phyloP scores from a whole-genome alignment of 73 alveolate species.

The Paramecium biaurelia region DNA sequence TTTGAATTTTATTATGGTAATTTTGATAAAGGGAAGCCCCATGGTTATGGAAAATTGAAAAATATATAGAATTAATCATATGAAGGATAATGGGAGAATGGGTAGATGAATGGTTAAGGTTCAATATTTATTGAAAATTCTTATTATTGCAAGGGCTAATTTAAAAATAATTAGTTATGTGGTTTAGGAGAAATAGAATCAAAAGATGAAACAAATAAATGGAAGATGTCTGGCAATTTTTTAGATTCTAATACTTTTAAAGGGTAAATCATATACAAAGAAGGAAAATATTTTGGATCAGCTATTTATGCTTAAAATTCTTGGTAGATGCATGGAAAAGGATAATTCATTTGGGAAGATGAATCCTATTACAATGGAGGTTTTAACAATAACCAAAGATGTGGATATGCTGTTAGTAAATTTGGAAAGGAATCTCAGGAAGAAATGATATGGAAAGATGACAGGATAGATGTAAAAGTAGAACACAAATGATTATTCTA shows the following conservation, averaged over 20 bases:
- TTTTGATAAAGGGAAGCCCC: neutral
- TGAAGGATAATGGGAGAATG: neutral
- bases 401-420: neutral
- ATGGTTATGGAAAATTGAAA: neutral
- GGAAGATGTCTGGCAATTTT: neutral
- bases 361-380: neutral
- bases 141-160: neutral
- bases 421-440: neutral
- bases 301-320: neutral
- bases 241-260: neutral
- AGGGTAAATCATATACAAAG: neutral
- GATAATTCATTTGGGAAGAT: neutral
- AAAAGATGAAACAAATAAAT: neutral
- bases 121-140: neutral
- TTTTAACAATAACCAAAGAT: neutral
- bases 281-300: neutral
- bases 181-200: neutral
- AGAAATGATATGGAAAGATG: neutral
- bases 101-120: neutral
- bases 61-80: neutral
- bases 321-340: neutral
- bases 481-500: neutral
- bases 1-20: neutral
- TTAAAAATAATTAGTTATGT: neutral
- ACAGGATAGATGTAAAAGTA: neutral